Conservation (phyloP, 805 yeast genomes). For the Candida hispaniensis region DNA sequence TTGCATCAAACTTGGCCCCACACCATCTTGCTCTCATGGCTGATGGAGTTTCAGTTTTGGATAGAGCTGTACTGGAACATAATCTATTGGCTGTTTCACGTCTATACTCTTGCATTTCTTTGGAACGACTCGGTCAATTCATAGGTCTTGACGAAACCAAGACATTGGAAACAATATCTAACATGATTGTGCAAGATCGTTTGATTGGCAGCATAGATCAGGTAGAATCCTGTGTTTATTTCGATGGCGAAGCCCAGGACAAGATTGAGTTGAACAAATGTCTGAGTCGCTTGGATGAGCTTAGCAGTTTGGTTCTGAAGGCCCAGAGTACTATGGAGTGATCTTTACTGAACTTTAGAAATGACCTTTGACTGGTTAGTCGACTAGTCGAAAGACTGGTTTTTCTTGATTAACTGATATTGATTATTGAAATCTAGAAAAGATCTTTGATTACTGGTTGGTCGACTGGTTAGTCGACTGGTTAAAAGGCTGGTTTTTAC, state of each 20-base stretch:
- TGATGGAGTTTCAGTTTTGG: constrained; percentile 25
- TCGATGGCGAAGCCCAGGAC: constrained; percentile 5
- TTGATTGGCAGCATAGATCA: constrained; percentile 28
- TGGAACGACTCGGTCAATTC: constrained; percentile 23
- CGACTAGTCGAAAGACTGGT: too few relatives aligned
- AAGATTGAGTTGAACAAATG: constrained; percentile 2
- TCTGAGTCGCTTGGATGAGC: constrained; percentile 6
- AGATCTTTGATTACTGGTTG: too few relatives aligned
- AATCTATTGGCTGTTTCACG: constrained; percentile 28
- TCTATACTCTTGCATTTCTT: constrained; percentile 24
- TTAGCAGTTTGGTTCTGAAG: too few relatives aligned
- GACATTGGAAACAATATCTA: constrained; percentile 26
- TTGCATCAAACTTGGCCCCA: constrained; percentile 18
- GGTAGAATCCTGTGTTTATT: constrained; percentile 22
- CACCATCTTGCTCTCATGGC: constrained; percentile 21
- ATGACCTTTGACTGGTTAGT: too few relatives aligned
- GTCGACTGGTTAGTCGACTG: too few relatives aligned
- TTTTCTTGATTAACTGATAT: too few relatives aligned
- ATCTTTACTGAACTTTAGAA: too few relatives aligned
- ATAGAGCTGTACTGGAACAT: constrained; percentile 28
- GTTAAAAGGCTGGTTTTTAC: too few relatives aligned
- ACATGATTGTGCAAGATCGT: constrained; percentile 27
- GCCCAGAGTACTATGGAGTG: too few relatives aligned
- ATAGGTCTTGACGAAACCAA: constrained; percentile 21
- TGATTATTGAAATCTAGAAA: too few relatives aligned